phyloP scores from a whole-genome alignment of 495 filamentous ascomycete species.

The Hyaloscypha finlandica region DNA sequence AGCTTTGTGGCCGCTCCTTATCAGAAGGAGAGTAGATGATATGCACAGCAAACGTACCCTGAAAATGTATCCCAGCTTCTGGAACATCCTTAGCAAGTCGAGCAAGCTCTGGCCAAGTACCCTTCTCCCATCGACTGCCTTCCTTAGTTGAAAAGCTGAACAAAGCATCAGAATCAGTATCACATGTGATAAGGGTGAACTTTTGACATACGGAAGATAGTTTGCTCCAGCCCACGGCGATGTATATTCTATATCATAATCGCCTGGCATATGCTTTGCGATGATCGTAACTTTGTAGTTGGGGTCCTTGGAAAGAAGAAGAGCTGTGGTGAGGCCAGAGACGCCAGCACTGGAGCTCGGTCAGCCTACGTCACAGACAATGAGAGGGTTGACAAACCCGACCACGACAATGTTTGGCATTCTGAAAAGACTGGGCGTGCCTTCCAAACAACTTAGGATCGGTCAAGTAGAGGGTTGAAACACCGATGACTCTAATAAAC shows the following conservation, averaged over 20 bases:
- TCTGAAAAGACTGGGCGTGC: constrained; percentile 14
- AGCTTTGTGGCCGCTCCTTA: not conserved
- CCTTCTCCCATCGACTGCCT: constrained; percentile 58
- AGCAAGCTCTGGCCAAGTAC: constrained; percentile 68
- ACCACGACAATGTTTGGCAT: constrained; percentile 64
- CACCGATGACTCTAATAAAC: constrained; percentile 33
- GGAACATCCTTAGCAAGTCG: constrained; percentile 69
- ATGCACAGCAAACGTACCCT: constrained; percentile 49
- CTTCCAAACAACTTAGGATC: not conserved
- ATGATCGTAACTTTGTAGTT: constrained; percentile 76
- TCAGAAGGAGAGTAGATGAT: not conserved
- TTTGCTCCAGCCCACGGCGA: constrained; percentile 97
- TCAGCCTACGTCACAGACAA: constrained; percentile 9
- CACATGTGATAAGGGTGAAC: constrained; percentile 30
- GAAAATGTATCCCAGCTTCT: constrained; percentile 89
- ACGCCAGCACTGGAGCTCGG: constrained; percentile 74
- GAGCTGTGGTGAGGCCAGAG: constrained; percentile 86
- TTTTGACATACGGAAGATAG: constrained; percentile 68
- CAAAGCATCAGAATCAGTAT: not conserved
- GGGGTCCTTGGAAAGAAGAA: constrained; percentile 71
- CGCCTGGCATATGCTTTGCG: constrained; percentile 97
- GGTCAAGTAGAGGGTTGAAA: not conserved
- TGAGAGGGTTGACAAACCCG: constrained; percentile 48
- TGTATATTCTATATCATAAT: constrained; percentile 96
- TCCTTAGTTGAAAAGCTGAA: constrained; percentile 18